phyloP scores from a whole-genome alignment of 305 asterid genomes.

The Vinca major region DNA sequence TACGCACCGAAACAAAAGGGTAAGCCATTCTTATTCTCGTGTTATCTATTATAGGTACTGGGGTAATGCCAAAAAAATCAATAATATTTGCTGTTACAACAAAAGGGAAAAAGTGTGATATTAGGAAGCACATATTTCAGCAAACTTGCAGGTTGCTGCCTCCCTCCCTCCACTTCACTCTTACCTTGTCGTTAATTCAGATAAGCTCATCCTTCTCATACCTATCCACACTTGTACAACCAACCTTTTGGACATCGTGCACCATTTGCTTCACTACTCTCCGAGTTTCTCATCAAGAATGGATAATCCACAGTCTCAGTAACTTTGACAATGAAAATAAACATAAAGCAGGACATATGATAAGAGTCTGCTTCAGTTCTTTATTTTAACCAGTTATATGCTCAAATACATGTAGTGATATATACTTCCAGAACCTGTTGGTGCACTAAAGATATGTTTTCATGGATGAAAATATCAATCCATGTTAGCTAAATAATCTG shows the following conservation, averaged over 20 bases:
- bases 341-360: neutral
- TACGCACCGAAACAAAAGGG: neutral
- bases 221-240: neutral
- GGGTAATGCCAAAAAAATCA: neutral
- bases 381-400: neutral
- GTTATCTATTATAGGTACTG: neutral
- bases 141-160: neutral
- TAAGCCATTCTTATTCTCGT: neutral
- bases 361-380: neutral
- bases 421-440: neutral
- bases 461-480: neutral
- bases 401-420: neutral
- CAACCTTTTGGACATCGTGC: neutral
- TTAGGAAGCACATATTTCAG: constrained; percentile 1
- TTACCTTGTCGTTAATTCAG: neutral
- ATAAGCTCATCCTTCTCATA: neutral
- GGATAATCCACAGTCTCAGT: neutral
- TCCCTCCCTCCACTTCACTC: neutral
- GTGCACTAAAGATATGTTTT: neutral
- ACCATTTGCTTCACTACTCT: neutral
- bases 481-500: neutral
- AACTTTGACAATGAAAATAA: neutral
- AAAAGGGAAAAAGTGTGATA: neutral
- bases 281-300: constrained; percentile 1
- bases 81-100: neutral